Base-by-base conservation (phyloP, 1,139 yeast species). In the Taiozyma sp. region DNA sequence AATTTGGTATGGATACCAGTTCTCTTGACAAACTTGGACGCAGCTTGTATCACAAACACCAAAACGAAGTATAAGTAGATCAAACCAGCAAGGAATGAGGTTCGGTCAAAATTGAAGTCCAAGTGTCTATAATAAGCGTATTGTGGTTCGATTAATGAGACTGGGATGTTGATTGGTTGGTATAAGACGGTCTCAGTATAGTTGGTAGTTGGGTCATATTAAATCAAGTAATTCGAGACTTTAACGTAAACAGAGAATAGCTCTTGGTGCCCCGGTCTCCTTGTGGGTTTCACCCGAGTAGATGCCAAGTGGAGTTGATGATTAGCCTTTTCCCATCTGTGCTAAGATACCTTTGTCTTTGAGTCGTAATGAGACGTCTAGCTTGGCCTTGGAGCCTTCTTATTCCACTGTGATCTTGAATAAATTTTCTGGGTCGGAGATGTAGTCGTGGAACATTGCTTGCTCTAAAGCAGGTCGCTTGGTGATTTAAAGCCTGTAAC, bases 1-100 rank as follows among this genome's bases (percentile, higher is more conserved):
- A 54, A 46, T 3, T 47, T 47, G 4, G 50, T 50, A 22, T 51
- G 50, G 11, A 47, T 43, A 2, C 63, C 63, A 4, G 51, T 34
- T 42, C 52, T 54, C 42, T 51, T 55, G 10, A 49, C 6, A 2
- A 48, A 29, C 14, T 45, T 50, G 16, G 43, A 39, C 28, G 40
- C 42, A 42, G 47, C 56, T 44, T 42, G 42, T 3, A 50, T 3
- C 2, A 51, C 19, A 28, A 54, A 53, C 5, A 54, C 48, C 10
- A 44, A n/a, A 6, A 51, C 24, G 24, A 52, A 54, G 41, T 43
- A 54, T 13, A 49, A n/a, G 19, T 52, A 44, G n/a, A 52, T 26
- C 10, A 50, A 22, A 22, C 55, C 57, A 19, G 54, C 53, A 26
- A 46, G 45, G 9, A 40, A 11, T 11, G 52, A 49, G 22, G 47